Base-by-base conservation (phyloP, 2,329 filamentous ascomycete genomes). In the Cladobotryum mycophilum region DNA sequence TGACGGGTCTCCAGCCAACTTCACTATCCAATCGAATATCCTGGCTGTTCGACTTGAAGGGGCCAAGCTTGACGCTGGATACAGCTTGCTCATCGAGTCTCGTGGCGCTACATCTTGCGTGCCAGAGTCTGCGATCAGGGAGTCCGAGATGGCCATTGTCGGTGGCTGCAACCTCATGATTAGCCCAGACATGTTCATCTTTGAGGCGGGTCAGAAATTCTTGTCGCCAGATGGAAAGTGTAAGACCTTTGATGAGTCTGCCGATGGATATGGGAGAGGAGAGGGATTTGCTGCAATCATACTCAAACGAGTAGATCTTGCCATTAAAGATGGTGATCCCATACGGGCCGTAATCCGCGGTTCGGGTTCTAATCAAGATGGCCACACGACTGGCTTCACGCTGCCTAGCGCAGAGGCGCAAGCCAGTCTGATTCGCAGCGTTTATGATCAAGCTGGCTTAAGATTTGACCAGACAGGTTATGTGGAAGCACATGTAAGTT, bases 41-140 rank as follows among this genome's bases (percentile, higher is more conserved):
- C 1, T 75, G 76, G 56, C 72, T 70, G 44, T 76, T 72, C 53
- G 67, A 78, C 56, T 68, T 76, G 50, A 56, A 58, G 5, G 75
- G 75, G 0, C 71, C 75, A 0, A 73, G 69, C 6, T 62, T 76
- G 56, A 76, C 74, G 1, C 64, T 79, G 2, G 74, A 79, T 48
- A 79, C 76, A 0, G 76, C 72, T 0, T 80, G 76, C 52, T 78
- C 75, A 0, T 69, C 70, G n/a, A 72, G 69, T 42, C 59, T 78
- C 1, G 66, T 74, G 1, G 74, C 73, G 0, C 59, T 79, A 0
- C 72, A 79, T 53, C 63, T 71, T 9, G 43, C 76, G 69, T 38
- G 56, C 35, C 15, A 56, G 41, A 30, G 33, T 3, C 41, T 60
- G 11, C 45, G 55, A 12, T 13, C 22, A 5, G 68, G 3, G 48